These are phyloP conservation scores for Pseudodiploospora longispora DNA, from an alignment of 2,329 filamentous ascomycete genomes.

Conservation along the genomic window DNA sequence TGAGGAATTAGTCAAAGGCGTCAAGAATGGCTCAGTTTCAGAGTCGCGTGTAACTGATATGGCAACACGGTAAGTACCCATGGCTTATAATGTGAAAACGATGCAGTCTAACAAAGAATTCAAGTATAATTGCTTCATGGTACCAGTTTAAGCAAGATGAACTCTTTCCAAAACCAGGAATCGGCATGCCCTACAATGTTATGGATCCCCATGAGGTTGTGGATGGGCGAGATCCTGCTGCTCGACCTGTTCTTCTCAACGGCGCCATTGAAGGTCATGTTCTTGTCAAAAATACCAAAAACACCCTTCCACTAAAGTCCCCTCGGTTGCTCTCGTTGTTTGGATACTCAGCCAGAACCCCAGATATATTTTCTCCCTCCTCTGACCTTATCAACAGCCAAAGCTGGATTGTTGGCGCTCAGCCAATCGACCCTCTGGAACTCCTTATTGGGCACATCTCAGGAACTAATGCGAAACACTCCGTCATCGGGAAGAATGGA, in stretches of 20 bases:
- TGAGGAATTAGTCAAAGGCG: constrained; percentile 47
- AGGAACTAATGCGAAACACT: background rate
- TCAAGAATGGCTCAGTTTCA: constrained; percentile 52
- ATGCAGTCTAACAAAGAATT: background rate
- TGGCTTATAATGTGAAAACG: background rate
- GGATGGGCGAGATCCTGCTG: constrained; percentile 43
- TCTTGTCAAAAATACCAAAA: constrained; percentile 52
- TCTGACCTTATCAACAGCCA: constrained; percentile 24
- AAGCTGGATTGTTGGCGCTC: constrained; percentile 28
- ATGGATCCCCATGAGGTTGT: constrained; percentile 42
- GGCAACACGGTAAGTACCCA: constrained; percentile 33
- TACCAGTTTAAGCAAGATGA: constrained; percentile 47
- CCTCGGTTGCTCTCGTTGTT: constrained; percentile 49
- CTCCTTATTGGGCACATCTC: background rate
- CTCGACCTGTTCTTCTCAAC: constrained; percentile 35
- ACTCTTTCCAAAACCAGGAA: constrained; percentile 36
- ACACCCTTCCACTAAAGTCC: constrained; percentile 44
- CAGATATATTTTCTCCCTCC: constrained; percentile 34
- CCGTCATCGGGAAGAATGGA: constrained; percentile 36
- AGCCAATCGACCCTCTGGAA: constrained; percentile 10
- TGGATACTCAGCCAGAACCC: constrained; percentile 49
- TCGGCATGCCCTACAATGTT: constrained; percentile 43
- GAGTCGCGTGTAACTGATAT: constrained; percentile 52
- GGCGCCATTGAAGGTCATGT: constrained; percentile 57
- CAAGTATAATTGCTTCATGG: constrained; percentile 43